Conservation (phyloP, 2,329 filamentous ascomycete genomes). For the Hypoxylon sp. region DNA sequence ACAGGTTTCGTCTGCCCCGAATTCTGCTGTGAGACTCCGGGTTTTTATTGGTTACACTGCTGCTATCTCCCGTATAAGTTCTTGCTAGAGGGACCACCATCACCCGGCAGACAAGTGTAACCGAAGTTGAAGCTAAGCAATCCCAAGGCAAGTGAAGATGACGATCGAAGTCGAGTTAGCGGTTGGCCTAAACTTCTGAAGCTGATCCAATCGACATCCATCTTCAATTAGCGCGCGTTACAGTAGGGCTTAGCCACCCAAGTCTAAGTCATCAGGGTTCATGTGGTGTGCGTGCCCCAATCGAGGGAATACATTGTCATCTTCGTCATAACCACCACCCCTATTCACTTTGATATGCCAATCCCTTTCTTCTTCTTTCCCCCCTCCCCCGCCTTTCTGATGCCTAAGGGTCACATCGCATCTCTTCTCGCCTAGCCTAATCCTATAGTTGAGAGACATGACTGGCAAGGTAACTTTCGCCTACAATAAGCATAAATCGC, state of each 20-base stretch:
- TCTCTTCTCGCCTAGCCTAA: slow-evolving; percentile 3
- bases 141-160: slow-evolving; percentile 10
- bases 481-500: neutral
- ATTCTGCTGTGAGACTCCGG: slow-evolving; percentile 20
- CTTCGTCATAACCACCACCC: slow-evolving; percentile 21
- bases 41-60: slow-evolving; percentile 26
- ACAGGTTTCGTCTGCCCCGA: slow-evolving; percentile 29
- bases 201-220: slow-evolving; percentile 12
- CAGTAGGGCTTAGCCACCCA: slow-evolving; percentile 12
- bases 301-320: slow-evolving; percentile 7
- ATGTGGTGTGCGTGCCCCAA: slow-evolving; percentile 7
- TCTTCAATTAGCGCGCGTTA: slow-evolving; percentile 12
- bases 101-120: slow-evolving; percentile 15
- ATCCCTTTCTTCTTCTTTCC: neutral
- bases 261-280: slow-evolving; percentile 16
- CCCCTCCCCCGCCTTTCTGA: slow-evolving; percentile 11
- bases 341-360: slow-evolving; percentile 4
- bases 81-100: slow-evolving; percentile 20
- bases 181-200: slow-evolving; percentile 7
- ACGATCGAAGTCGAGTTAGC: slow-evolving; percentile 12
- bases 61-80: slow-evolving; percentile 10
- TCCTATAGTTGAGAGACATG: neutral
- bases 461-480: neutral
- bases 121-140: slow-evolving; percentile 23
- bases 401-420: slow-evolving; percentile 15